These are phyloP conservation scores for Galeopsis tetrahit DNA, from an alignment of 257 asterid genomes.

Conservation along the genomic window DNA sequence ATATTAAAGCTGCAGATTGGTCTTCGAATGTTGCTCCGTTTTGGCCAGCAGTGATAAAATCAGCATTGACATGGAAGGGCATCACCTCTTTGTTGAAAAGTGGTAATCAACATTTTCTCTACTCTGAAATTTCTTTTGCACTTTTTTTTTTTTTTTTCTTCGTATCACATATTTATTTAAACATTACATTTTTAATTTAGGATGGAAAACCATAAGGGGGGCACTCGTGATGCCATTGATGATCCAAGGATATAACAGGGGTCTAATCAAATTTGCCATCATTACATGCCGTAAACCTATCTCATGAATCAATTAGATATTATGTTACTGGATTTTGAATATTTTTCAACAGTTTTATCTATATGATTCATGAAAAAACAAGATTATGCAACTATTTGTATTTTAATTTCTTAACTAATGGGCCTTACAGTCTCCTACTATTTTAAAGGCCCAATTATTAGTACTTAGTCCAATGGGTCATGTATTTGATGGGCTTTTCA, in stretches of 20 bases:
- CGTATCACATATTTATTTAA: not conserved
- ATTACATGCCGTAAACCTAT: constrained; percentile 80
- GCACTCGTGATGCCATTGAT: constrained; percentile 92
- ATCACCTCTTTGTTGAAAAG: constrained; percentile 71
- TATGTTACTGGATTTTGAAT: no score
- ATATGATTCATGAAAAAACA: no score
- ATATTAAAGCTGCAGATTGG: constrained; percentile 86
- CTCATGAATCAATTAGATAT: constrained; percentile 24
- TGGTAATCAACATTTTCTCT: constrained; percentile 51
- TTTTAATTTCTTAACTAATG: no score
- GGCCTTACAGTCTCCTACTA: no score
- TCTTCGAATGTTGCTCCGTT: constrained; percentile 91
- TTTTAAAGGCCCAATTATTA: no score
- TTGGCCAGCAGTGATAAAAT: constrained; percentile 93
- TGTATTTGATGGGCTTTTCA: no score
- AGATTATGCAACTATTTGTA: no score
- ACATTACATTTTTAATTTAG: constrained; percentile 37
- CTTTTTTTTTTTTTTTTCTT: no score
- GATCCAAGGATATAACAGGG: constrained; percentile 89
- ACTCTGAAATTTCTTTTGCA: not conserved
- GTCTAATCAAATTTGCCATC: constrained; percentile 78
- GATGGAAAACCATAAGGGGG: constrained; percentile 95
- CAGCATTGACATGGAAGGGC: constrained; percentile 93
- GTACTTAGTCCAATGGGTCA: no score
- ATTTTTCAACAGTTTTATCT: no score